A percentile compares a stretch with the other conserved stretches of the same genome.
Evolutionary conservation across 306 rosid genomes (phyloP).

Genomic region (Pachyrhizus erosus): DNA sequence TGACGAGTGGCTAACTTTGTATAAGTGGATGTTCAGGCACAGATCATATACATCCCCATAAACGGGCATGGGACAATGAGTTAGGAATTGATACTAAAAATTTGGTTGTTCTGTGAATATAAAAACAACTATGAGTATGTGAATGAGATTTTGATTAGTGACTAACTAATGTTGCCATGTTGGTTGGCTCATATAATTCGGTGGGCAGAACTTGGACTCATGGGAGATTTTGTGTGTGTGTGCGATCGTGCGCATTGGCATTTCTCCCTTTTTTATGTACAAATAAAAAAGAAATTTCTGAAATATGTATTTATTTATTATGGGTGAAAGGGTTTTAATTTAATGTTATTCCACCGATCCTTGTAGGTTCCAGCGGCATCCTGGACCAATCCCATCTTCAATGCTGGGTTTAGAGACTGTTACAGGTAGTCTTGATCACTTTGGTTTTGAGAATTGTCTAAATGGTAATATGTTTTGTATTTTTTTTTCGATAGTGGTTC

Average conservation of each 20-base stretch:
- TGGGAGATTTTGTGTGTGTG: background rate
- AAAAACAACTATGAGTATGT: conserved; percentile 4
- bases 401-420: conserved; percentile 87
- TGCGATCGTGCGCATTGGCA: no score
- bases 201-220: background rate
- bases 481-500: background rate
- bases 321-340: background rate
- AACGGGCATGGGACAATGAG: background rate
- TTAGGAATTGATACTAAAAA: background rate
- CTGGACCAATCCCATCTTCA: conserved; percentile 80
- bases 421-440: conserved; percentile 71
- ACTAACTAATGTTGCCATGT: background rate
- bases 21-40: background rate
- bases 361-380: conserved; percentile 72
- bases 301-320: background rate
- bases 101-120: background rate
- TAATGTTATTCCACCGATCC: conserved; percentile 29
- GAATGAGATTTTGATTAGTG: background rate
- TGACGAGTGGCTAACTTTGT: background rate
- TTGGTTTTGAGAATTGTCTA: conserved; percentile 81
- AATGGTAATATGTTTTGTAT: conserved; percentile 54
- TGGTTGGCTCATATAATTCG: background rate
- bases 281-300: background rate
- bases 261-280: background rate
- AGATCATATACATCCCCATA: background rate